Evolutionary conservation across 148 eudicot species (phyloP).

Genomic region (Amaranthus hypochondriacus): DNA sequence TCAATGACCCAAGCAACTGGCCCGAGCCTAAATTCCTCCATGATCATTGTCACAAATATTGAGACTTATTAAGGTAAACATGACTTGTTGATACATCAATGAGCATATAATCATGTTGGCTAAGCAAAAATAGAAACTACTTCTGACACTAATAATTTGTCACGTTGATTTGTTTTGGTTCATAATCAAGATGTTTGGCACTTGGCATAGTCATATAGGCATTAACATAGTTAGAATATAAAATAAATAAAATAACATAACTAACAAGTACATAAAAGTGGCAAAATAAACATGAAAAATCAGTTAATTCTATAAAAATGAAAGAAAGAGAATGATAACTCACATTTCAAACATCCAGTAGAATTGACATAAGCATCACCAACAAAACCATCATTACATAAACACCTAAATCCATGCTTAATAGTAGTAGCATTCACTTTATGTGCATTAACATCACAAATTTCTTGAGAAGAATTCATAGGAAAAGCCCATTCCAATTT

Average conservation of each 20-base stretch:
- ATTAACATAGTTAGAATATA: too few relatives aligned
- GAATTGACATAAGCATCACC: slow-evolving; percentile 71
- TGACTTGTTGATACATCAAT: not conserved
- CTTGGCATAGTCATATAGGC: too few relatives aligned
- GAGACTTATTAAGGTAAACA: too few relatives aligned
- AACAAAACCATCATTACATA: slow-evolving; percentile 59
- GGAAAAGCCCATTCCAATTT: slow-evolving; percentile 82
- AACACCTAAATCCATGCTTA: slow-evolving; percentile 56
- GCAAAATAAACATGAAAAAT: not conserved
- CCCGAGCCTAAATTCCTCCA: too few relatives aligned
- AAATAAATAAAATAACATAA: not conserved
- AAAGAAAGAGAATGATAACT: slow-evolving; percentile 20
- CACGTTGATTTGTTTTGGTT: too few relatives aligned
- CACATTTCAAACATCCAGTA: slow-evolving; percentile 67
- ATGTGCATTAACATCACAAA: slow-evolving; percentile 54
- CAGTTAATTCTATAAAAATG: not conserved
- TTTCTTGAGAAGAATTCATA: slow-evolving; percentile 27
- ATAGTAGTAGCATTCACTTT: slow-evolving; percentile 54
- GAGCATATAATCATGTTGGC: not conserved
- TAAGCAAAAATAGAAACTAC: not conserved
- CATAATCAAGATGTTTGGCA: too few relatives aligned
- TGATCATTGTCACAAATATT: too few relatives aligned
- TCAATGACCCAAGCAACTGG: too few relatives aligned
- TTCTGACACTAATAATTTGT: not conserved
- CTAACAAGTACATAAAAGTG: too few relatives aligned